Evolutionary conservation across 768 basidiomycete species (phyloP), one percentile per base, ranked within the genome.

Genomic region (Boletus tylopilopsis): DNA sequence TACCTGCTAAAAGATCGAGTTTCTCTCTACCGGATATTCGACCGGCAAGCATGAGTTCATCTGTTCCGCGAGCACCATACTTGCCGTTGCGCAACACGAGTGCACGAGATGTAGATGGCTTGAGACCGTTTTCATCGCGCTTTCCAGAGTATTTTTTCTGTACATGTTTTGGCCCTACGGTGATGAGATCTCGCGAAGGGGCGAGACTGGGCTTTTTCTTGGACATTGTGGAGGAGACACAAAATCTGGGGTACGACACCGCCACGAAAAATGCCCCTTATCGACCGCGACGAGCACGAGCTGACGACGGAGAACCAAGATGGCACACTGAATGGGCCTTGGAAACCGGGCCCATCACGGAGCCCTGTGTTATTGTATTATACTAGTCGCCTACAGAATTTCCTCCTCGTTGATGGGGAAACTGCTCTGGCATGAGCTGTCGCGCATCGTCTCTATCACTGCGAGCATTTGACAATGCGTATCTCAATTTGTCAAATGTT

Each of bases 381-480:
- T n/a, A n/a, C n/a, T n/a, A n/a, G n/a, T n/a, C n/a, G n/a, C n/a
- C n/a, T n/a, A n/a, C n/a, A n/a, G n/a, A n/a, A n/a, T n/a, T 59
- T 49, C 58, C 27, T 35, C 61, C 47, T 43, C 55, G 12, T 10
- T 10, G 30, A 93, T 92, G 90, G 90, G 89, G 54, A 83, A 81
- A 42, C 76, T 93, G 56, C 69, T 91, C 58, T 90, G 89, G 89
- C 82, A 89, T 68, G 80, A 89, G 58, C 82, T 87, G 64, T 73
- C 81, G 58, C 87, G 87, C 55, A 74, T 76, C 46, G 74, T 89
- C 57, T 70, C 86, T 34, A 76, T 90, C 57, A 76, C 84, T 6
- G 82, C 87, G 37, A 83, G 78, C 56, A 67, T 81, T 53, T 91
- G 90, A 90, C 61, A 75, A 88, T 84, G 12, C 29, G 27, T 36